Evolutionary conservation across 768 basidiomycete species (phyloP).

Genomic region (Cystofilobasidium ferigula): DNA sequence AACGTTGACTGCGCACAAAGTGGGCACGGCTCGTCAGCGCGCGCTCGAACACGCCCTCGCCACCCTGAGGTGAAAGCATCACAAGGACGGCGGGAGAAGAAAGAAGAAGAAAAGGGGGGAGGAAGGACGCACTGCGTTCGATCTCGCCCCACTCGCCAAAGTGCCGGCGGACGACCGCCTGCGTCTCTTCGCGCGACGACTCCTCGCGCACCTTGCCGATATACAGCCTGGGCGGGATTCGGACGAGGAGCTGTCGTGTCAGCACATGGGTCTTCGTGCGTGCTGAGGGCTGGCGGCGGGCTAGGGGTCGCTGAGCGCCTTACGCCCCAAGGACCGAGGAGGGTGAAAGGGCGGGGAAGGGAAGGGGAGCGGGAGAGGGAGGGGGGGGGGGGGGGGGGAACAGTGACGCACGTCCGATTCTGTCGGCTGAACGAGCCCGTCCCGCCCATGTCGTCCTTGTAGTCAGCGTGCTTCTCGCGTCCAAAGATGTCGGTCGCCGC

Average conservation of each 20-base stretch:
- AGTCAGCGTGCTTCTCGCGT: conserved; percentile 90
- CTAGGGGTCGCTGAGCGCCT: no score
- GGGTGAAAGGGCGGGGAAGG: neutral
- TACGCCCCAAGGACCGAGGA: neutral
- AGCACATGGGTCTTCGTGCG: no score
- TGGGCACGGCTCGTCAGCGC: neutral
- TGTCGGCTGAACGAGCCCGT: conserved; percentile 90
- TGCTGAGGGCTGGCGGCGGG: no score
- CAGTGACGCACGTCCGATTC: conserved; percentile 66
- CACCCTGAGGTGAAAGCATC: neutral
- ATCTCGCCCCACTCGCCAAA: conserved; percentile 95
- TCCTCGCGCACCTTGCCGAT: conserved; percentile 80
- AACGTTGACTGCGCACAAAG: conserved; percentile 54
- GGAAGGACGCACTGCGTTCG: conserved; percentile 60
- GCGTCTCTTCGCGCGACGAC: conserved; percentile 60
- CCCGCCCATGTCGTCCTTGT: conserved; percentile 98
- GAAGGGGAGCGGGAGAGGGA: no score
- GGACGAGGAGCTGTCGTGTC: no score
- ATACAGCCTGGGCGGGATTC: conserved; percentile 48
- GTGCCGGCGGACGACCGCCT: conserved; percentile 79
- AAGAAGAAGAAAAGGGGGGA: neutral
- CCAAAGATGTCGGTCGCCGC: conserved; percentile 94
- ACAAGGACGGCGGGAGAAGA: neutral
- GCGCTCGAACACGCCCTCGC: no score
- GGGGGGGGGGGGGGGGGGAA: no score